phyloP scores from a whole-genome alignment of 768 basidiomycete species.

The Mycena kentingensis region DNA sequence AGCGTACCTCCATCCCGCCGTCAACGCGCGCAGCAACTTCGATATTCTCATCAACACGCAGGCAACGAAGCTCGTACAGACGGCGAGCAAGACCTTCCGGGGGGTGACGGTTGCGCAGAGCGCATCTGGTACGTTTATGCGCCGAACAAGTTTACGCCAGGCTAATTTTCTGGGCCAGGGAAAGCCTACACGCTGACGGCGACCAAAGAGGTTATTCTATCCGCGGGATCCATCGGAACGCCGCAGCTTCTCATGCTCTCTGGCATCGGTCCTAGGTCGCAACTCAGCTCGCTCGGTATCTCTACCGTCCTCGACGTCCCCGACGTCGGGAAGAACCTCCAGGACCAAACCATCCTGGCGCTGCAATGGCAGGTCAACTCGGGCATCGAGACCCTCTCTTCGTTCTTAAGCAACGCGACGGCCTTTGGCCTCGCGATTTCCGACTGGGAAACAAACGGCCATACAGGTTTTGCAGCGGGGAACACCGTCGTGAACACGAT shows the following conservation, averaged over 20 bases:
- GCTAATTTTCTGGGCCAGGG: background rate
- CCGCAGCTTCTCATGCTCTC: constrained; percentile 5
- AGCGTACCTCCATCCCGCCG: background rate
- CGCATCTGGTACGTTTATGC: background rate
- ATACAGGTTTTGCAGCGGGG: constrained; percentile 9
- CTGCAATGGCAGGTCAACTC: constrained; percentile 1
- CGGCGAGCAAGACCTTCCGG: background rate
- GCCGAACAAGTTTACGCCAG: background rate
- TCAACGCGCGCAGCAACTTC: background rate
- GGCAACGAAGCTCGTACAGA: background rate
- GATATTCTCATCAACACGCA: background rate
- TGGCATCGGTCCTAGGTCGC: background rate
- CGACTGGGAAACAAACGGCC: background rate
- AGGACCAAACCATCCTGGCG: background rate
- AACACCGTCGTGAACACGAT: constrained; percentile 11
- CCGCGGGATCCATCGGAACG: background rate
- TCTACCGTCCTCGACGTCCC: background rate
- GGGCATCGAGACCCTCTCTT: background rate
- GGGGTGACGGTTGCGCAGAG: background rate
- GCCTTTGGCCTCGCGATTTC: background rate
- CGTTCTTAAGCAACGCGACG: constrained; percentile 1
- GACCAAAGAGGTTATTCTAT: constrained; percentile 1
- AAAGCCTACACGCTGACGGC: background rate
- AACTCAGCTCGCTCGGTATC: background rate
- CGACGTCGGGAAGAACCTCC: constrained; percentile 4